These are phyloP conservation scores for Anastatica hierochuntica DNA, from an alignment of 345 rosid species.

Conservation along the genomic window DNA sequence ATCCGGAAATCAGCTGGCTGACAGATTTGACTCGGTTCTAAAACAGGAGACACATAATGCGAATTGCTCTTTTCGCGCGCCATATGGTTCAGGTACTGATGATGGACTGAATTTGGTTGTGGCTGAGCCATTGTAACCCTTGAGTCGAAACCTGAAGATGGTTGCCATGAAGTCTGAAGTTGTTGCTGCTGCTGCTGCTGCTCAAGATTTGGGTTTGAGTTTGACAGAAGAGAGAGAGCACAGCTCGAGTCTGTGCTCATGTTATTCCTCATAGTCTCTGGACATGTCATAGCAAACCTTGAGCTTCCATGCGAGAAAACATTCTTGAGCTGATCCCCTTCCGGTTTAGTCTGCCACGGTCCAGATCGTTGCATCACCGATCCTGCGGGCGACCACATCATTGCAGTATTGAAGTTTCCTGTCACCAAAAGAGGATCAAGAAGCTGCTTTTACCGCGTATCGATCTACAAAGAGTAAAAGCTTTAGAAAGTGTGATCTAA, in stretches of 20 bases:
- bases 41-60: conserved; percentile 29
- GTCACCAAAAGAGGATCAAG: no score
- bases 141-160: conserved; percentile 24
- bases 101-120: conserved; percentile 28
- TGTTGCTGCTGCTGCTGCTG: conserved; percentile 42
- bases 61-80: conserved; percentile 27
- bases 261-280: no score
- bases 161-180: conserved; percentile 17
- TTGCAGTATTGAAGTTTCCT: no score
- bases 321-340: conserved; percentile 33
- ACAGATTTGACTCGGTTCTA: conserved; percentile 37
- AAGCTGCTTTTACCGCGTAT: no score
- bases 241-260: conserved; percentile 56
- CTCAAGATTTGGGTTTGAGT: conserved; percentile 54
- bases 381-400: no score
- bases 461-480: no score
- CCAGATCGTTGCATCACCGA: conserved; percentile 30
- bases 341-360: conserved; percentile 27
- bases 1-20: conserved; percentile 32
- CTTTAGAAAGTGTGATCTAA: no score
- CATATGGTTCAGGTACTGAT: conserved; percentile 42
- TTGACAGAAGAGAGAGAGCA: conserved; percentile 98
- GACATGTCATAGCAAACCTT: conserved; percentile 33
- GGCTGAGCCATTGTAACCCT: conserved; percentile 42
- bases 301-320: conserved; percentile 38